Percentiles rank a stretch among this genome's conserved stretches.
These are phyloP conservation scores for Alternaria rosae DNA, from an alignment of 2,329 filamentous ascomycete species.

Conservation along the genomic window DNA sequence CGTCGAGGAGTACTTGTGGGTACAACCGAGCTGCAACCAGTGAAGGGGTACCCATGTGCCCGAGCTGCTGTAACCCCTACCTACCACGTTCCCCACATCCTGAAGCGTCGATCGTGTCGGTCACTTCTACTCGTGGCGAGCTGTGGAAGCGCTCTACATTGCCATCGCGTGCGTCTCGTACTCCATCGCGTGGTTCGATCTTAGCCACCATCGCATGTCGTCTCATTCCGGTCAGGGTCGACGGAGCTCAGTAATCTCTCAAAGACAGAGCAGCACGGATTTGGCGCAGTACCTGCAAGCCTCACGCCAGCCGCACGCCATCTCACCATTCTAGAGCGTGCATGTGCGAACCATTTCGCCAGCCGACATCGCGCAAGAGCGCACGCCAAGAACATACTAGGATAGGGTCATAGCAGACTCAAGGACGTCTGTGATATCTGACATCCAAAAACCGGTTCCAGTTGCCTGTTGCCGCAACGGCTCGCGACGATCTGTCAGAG, in stretches of 20 bases:
- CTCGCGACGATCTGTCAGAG: slow-evolving; percentile 30
- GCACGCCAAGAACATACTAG: slow-evolving; percentile 2
- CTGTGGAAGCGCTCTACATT: slow-evolving; percentile 24
- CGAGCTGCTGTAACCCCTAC: slow-evolving; percentile 20
- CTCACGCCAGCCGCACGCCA: slow-evolving; percentile 27
- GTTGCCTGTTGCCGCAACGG: slow-evolving; percentile 37
- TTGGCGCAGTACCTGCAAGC: slow-evolving; percentile 33
- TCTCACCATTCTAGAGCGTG: slow-evolving; percentile 15
- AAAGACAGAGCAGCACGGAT: slow-evolving; percentile 11
- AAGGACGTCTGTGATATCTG: slow-evolving; percentile 15
- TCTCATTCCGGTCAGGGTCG: slow-evolving; percentile 21
- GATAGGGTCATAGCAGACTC: slow-evolving; percentile 2
- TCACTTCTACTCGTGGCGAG: slow-evolving; percentile 29
- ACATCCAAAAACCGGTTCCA: slow-evolving; percentile 35
- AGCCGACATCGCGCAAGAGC: slow-evolving; percentile 24
- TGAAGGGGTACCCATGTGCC: slow-evolving; percentile 29
- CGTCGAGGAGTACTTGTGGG: slow-evolving; percentile 33
- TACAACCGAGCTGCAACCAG: slow-evolving; percentile 28
- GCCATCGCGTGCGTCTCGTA: slow-evolving; percentile 24
- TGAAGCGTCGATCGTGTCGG: slow-evolving; percentile 37
- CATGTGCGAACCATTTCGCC: background rate
- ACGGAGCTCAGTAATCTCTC: slow-evolving; percentile 23
- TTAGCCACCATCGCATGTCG: slow-evolving; percentile 25
- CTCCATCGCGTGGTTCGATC: slow-evolving; percentile 23
- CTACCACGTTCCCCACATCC: slow-evolving; percentile 42